phyloP scores from a whole-genome alignment of 2,329 filamentous ascomycete species.

The Chrysoporthe cubensis region DNA sequence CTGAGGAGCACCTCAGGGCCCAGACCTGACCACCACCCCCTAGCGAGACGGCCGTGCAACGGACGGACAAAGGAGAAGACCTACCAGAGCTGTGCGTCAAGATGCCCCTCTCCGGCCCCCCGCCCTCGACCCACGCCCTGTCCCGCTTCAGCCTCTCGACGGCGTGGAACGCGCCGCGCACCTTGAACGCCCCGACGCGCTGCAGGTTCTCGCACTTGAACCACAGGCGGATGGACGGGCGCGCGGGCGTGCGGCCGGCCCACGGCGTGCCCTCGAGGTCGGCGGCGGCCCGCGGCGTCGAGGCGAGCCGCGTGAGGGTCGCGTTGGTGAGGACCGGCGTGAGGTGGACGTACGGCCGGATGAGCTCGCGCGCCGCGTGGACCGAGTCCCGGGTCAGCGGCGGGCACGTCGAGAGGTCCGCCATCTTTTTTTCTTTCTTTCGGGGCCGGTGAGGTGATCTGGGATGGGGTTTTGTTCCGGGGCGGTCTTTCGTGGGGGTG shows the following conservation, averaged over 20 bases:
- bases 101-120: slow-evolving; percentile 69
- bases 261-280: slow-evolving; percentile 61
- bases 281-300: slow-evolving; percentile 59
- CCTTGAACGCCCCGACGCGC: slow-evolving; percentile 90
- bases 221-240: slow-evolving; percentile 73
- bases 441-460: background rate
- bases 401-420: slow-evolving; percentile 56
- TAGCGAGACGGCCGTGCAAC: too few species aligned
- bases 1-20: too few species aligned
- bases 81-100: slow-evolving; percentile 88
- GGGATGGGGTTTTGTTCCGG: background rate
- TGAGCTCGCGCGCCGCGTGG: slow-evolving; percentile 70
- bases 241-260: slow-evolving; percentile 58
- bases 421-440: slow-evolving; percentile 44
- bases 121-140: slow-evolving; percentile 62
- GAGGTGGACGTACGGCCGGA: slow-evolving; percentile 75
- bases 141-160: slow-evolving; percentile 69
- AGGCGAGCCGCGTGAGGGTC: slow-evolving; percentile 76
- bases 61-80: slow-evolving; percentile 28
- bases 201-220: slow-evolving; percentile 98
- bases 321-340: slow-evolving; percentile 83
- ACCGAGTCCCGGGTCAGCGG: slow-evolving; percentile 77
- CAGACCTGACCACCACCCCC: background rate
- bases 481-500: too few species aligned
- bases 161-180: slow-evolving; percentile 87